A percentile compares a stretch with the other conserved stretches of the same genome.
Evolutionary conservation across 2,329 filamentous ascomycete species (phyloP).

Genomic region (Aspergillus ruber): DNA sequence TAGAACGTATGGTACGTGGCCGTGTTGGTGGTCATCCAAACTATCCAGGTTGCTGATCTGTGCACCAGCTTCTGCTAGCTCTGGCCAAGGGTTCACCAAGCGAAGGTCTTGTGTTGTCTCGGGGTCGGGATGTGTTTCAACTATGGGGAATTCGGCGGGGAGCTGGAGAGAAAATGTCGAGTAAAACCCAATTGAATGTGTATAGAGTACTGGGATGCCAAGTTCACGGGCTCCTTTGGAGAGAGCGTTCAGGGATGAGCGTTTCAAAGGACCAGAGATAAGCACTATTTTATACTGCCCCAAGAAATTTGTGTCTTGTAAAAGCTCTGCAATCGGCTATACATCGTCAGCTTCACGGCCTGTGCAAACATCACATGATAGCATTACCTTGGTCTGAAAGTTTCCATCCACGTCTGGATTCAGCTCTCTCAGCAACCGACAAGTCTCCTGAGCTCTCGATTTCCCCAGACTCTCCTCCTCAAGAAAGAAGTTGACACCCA

Average conservation of each 20-base stretch:
- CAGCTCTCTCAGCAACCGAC: conserved; percentile 71
- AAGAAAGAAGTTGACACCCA: conserved; percentile 96
- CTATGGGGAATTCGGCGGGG: conserved; percentile 76
- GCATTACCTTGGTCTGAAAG: conserved; percentile 52
- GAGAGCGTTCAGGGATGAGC: conserved; percentile 46
- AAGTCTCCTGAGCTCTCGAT: conserved; percentile 70
- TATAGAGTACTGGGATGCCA: conserved; percentile 68
- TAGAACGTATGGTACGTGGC: conserved; percentile 81
- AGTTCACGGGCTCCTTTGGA: conserved; percentile 47
- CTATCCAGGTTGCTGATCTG: conserved; percentile 61
- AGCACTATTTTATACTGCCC: conserved; percentile 55
- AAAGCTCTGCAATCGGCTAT: conserved; percentile 32
- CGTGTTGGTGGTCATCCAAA: conserved; percentile 74
- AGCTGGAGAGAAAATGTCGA: conserved; percentile 77
- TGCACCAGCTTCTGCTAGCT: conserved; percentile 61
- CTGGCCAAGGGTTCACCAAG: conserved; percentile 77
- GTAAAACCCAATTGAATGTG: conserved; percentile 89
- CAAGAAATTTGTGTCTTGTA: conserved; percentile 33
- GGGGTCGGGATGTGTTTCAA: conserved; percentile 91
- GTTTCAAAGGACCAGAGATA: conserved; percentile 53
- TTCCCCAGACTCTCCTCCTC: conserved; percentile 71
- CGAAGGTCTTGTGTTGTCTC: conserved; percentile 79
- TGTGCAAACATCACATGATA: not conserved
- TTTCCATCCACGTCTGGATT: conserved; percentile 86
- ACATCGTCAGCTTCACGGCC: conserved; percentile 10